Evolutionary conservation across 352 stramenopile genomes (phyloP), one percentile per base, ranked within the genome.

Genomic region (Phytophthora hibernalis): DNA sequence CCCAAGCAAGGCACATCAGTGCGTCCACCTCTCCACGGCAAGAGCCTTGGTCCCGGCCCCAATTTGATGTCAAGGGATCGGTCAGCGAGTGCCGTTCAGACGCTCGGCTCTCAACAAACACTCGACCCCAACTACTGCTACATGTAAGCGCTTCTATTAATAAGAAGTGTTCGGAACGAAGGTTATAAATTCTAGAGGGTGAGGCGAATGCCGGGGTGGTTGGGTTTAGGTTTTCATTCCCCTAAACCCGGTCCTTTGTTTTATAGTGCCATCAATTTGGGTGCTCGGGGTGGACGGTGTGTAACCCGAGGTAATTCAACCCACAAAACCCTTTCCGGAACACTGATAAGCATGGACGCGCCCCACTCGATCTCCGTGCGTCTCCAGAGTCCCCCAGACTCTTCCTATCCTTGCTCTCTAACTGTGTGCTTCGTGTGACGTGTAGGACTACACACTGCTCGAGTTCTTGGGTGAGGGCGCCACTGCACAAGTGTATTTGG

Each of bases 131-230:
- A 93, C 58, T 95, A 95, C 62, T 83, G 94, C 44, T 61, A n/a
- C n/a, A n/a, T n/a, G n/a, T n/a, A 92, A 93, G 58, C 76, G 83
- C 28, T 91, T 93, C 33, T 80, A 74, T n/a, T n/a, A n/a, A n/a
- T n/a, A n/a, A n/a, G n/a, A n/a, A n/a, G n/a, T n/a, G n/a, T n/a
- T n/a, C n/a, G n/a, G n/a, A n/a, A n/a, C n/a, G n/a, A n/a, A n/a
- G n/a, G n/a, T n/a, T n/a, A n/a, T n/a, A n/a, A n/a, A n/a, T n/a
- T n/a, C n/a, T n/a, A n/a, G n/a, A n/a, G n/a, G n/a, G n/a, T n/a
- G n/a, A n/a, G n/a, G n/a, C n/a, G n/a, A n/a, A n/a, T n/a, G n/a
- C n/a, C n/a, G n/a, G n/a, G n/a, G n/a, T n/a, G n/a, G n/a, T n/a
- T n/a, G n/a, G n/a, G n/a, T n/a, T n/a, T n/a, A n/a, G n/a, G n/a